Evolutionary conservation across 768 basidiomycete species (phyloP).

Genomic region (Pisolithus tinctorius): DNA sequence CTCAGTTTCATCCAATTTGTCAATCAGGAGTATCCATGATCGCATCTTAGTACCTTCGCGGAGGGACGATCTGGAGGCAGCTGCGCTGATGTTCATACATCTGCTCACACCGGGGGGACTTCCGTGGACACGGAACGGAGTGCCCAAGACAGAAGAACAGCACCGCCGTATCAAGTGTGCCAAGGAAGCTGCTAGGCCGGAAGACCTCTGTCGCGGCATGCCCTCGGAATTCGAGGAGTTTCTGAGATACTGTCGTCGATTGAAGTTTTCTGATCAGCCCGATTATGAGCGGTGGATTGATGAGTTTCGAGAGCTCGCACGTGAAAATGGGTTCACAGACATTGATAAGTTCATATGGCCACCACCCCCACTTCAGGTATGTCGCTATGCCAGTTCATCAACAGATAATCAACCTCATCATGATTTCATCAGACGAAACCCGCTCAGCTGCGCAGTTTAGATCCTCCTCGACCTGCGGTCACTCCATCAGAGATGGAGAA

Average conservation of each 20-base stretch:
- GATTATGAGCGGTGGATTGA: conserved; percentile 61
- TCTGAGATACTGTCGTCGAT: conserved; percentile 59
- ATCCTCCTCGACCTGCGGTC: conserved; percentile 13
- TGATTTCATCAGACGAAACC: conserved; percentile 24
- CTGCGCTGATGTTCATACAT: conserved; percentile 75
- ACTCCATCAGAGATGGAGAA: conserved; percentile 44
- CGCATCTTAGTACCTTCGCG: conserved; percentile 58
- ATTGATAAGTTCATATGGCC: conserved; percentile 70
- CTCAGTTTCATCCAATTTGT: conserved; percentile 2
- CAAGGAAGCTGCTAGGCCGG: conserved; percentile 54
- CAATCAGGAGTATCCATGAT: conserved; percentile 16
- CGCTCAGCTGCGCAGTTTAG: conserved; percentile 14
- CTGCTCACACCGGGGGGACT: conserved; percentile 71
- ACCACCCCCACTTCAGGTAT: conserved; percentile 38
- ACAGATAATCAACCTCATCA: conserved; percentile 1
- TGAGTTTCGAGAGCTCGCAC: conserved; percentile 58
- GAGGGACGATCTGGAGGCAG: conserved; percentile 73
- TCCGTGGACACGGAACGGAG: conserved; percentile 74
- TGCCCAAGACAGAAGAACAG: conserved; percentile 61
- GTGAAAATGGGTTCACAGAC: conserved; percentile 50
- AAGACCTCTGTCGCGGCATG: conserved; percentile 61
- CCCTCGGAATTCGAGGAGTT: conserved; percentile 74
- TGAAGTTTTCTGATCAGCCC: conserved; percentile 62
- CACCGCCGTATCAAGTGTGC: conserved; percentile 60
- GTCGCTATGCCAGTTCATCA: background rate